A percentile compares a stretch with the other conserved stretches of the same genome.
phyloP scores from a whole-genome alignment of 1,284 basidiomycete genomes.

The Puccinia triticina region DNA sequence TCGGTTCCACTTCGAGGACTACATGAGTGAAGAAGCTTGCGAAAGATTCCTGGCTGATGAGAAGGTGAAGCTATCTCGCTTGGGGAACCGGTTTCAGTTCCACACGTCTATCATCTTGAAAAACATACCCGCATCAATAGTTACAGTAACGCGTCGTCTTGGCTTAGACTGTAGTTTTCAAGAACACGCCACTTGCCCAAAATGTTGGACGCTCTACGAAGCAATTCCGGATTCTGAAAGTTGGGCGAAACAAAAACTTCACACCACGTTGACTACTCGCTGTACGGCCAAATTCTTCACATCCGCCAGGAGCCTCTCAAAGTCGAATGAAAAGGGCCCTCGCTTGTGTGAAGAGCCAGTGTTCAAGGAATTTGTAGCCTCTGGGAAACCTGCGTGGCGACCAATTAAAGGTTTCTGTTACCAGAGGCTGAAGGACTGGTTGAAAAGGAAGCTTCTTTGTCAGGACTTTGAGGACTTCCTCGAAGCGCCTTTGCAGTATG shows the following conservation, averaged over 20 bases:
- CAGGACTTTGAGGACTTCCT: not conserved
- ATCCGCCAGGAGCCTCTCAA: not conserved
- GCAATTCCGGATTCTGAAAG: slow-evolving; percentile 16
- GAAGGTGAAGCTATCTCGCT: not conserved
- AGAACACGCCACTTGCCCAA: not conserved
- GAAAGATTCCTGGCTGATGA: not conserved
- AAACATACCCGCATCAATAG: not conserved
- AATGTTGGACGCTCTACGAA: slow-evolving; percentile 8
- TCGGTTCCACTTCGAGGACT: slow-evolving; percentile 10
- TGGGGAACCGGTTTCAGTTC: not conserved
- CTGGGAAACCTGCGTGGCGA: slow-evolving; percentile 5
- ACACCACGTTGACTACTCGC: not conserved
- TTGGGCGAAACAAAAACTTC: slow-evolving; percentile 17
- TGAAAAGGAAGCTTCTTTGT: not conserved
- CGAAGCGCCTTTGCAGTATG: slow-evolving; percentile 4
- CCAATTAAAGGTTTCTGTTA: slow-evolving; percentile 20
- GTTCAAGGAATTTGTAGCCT: slow-evolving; percentile 1
- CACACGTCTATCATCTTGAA: slow-evolving; percentile 5
- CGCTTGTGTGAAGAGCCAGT: not conserved
- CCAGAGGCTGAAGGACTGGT: slow-evolving; percentile 25
- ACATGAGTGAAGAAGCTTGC: slow-evolving; percentile 9
- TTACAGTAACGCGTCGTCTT: not conserved
- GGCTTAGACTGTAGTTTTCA: slow-evolving; percentile 18
- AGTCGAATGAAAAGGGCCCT: not conserved
- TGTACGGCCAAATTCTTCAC: slow-evolving; percentile 7